Percentiles rank a stretch among this genome's conserved stretches.
Conservation (phyloP, 129 eudicot genomes). For the Pseudognaphalium luteoalbum region DNA sequence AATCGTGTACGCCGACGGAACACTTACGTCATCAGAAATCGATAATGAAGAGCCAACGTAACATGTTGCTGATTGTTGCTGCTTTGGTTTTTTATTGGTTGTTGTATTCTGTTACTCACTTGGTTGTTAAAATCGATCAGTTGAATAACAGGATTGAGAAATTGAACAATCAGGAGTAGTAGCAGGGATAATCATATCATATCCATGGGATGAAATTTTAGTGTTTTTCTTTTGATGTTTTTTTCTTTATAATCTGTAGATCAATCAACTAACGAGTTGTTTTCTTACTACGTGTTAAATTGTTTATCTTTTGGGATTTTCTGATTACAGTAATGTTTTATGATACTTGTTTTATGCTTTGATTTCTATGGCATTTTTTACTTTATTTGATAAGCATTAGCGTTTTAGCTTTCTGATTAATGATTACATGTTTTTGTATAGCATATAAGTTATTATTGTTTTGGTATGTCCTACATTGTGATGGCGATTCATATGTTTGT, state of each 20-base stretch:
- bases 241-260: neutral
- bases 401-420: no score
- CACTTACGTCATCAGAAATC: constrained; percentile 81
- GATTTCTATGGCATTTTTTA: no score
- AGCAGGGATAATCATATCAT: neutral
- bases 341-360: neutral
- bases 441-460: no score
- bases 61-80: constrained; percentile 59
- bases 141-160: constrained; percentile 61
- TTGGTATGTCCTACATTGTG: no score
- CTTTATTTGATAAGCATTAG: no score
- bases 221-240: neutral
- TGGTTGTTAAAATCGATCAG: constrained; percentile 54
- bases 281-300: neutral
- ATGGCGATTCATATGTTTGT: no score
- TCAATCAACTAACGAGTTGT: neutral
- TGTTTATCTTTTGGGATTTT: neutral
- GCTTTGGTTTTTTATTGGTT: constrained; percentile 80
- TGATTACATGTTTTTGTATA: no score
- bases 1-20: constrained; percentile 60
- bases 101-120: constrained; percentile 54
- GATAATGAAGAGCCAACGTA: constrained; percentile 69
- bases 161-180: constrained; percentile 43
- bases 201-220: neutral
- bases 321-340: neutral